phyloP scores from a whole-genome alignment of 2,329 filamentous ascomycete genomes.

The Periconia macrospinosa region DNA sequence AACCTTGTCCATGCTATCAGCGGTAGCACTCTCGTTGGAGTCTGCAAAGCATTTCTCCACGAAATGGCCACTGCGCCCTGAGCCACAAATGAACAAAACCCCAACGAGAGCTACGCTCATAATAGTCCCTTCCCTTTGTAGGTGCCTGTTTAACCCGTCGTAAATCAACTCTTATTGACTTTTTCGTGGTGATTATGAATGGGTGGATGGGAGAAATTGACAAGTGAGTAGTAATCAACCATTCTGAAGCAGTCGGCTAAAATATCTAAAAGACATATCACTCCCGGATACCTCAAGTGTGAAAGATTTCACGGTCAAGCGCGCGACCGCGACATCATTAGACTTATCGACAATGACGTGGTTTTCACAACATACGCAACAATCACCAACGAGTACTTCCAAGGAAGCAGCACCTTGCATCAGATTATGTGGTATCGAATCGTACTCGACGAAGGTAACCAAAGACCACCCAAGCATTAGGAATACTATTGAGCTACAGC shows the following conservation, averaged over 20 bases:
- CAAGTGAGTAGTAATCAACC: constrained; percentile 20
- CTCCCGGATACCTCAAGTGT: neutral
- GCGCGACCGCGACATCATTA: neutral
- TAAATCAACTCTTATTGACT: neutral
- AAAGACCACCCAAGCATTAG: neutral
- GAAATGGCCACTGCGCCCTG: no score
- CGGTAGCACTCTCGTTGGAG: constrained; percentile 32
- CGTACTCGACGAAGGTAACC: constrained; percentile 56
- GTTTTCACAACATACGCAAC: constrained; percentile 50
- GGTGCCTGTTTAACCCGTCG: constrained; percentile 7
- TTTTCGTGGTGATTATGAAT: constrained; percentile 3
- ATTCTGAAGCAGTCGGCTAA: neutral
- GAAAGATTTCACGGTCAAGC: constrained; percentile 7
- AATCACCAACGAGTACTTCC: constrained; percentile 39
- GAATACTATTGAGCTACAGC: neutral
- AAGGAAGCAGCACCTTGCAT: constrained; percentile 23
- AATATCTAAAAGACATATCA: constrained; percentile 3
- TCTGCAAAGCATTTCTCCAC: no score
- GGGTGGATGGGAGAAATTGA: constrained; percentile 6
- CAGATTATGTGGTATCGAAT: constrained; percentile 50
- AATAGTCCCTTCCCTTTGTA: constrained; percentile 49
- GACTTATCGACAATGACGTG: constrained; percentile 1
- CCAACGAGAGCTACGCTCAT: constrained; percentile 47
- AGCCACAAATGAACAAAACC: no score
- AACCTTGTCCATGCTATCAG: constrained; percentile 53